Percentiles rank a stretch among this genome's conserved stretches.
Conservation (phyloP, 1,139 yeast species). For the Blastobotrys elegans region DNA sequence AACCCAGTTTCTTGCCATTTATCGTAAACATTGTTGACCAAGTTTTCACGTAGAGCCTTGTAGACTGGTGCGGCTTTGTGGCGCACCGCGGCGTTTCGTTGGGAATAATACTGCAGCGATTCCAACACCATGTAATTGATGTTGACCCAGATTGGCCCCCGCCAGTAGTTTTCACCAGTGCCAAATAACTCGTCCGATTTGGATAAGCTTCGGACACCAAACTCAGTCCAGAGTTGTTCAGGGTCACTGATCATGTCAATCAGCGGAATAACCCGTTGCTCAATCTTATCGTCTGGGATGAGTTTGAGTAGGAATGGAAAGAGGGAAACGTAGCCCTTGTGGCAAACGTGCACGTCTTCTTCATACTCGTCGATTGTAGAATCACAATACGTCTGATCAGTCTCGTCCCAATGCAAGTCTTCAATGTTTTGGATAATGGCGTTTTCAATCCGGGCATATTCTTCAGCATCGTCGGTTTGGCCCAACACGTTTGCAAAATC, state of each 20-base stretch:
- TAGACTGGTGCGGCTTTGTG: conserved; percentile 47
- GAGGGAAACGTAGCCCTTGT: conserved; percentile 80
- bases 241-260: conserved; percentile 62
- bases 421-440: conserved; percentile 62
- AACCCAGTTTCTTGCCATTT: conserved; percentile 75
- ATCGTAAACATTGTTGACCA: conserved; percentile 61
- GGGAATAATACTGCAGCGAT: conserved; percentile 53
- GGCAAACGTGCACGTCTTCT: conserved; percentile 64
- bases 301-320: conserved; percentile 80
- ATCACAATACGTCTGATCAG: conserved; percentile 74
- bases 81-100: conserved; percentile 27
- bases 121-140: conserved; percentile 81
- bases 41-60: conserved; percentile 52
- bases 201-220: conserved; percentile 79
- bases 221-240: conserved; percentile 69
- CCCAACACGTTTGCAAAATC: conserved; percentile 65
- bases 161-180: conserved; percentile 89
- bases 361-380: conserved; percentile 69
- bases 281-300: conserved; percentile 45
- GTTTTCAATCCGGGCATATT: conserved; percentile 49
- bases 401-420: conserved; percentile 72
- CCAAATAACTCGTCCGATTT: conserved; percentile 61
- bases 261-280: conserved; percentile 32
- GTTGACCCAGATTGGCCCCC: conserved; percentile 91
- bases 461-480: conserved; percentile 49